Percentiles rank a stretch among this genome's conserved stretches.
Evolutionary conservation across 352 stramenopile genomes (phyloP).

Genomic region (Saprolegnia parasitica): DNA sequence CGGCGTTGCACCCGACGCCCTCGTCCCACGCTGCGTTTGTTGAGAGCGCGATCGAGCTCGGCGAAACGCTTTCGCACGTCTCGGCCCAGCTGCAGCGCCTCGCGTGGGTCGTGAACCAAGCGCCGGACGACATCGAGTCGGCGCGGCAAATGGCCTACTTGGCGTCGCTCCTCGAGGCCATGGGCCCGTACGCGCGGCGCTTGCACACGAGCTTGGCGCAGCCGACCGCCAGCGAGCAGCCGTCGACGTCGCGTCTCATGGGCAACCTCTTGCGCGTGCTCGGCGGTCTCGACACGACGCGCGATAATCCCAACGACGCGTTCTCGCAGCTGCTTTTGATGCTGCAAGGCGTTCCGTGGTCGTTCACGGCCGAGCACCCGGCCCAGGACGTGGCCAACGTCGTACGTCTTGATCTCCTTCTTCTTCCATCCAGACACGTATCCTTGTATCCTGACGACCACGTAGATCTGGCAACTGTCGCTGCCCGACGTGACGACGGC

Average conservation of each 20-base stretch:
- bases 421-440: not conserved
- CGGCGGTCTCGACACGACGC: too few species aligned
- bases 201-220: not conserved
- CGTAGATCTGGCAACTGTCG: constrained; percentile 1
- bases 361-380: not conserved
- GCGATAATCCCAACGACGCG: too few species aligned
- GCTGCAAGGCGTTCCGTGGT: not conserved
- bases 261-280: too few species aligned
- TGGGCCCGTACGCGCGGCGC: not conserved
- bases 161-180: not conserved
- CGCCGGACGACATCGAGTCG: not conserved
- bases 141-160: constrained; percentile 1
- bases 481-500: not conserved
- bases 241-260: too few species aligned
- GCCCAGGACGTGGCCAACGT: constrained; percentile 2
- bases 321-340: not conserved
- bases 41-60: not conserved
- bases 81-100: not conserved
- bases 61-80: not conserved
- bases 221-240: not conserved
- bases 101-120: not conserved
- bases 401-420: not conserved
- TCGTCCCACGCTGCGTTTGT: not conserved
- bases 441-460: not conserved
- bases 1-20: not conserved